Base-by-base conservation (phyloP, 345 rosid genomes). In the Rhodomyrtus tomentosa region DNA sequence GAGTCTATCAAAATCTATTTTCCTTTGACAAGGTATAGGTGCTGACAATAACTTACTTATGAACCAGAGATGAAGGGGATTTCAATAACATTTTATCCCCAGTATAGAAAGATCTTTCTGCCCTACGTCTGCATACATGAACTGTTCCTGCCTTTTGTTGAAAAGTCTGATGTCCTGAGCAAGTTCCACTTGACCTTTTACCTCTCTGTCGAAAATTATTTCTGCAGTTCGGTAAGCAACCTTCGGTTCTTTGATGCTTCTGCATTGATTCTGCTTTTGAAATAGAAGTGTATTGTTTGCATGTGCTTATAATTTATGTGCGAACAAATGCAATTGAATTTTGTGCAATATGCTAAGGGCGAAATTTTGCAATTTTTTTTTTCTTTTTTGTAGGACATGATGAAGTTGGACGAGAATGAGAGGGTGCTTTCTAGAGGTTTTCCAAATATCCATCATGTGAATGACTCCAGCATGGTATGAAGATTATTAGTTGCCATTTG, bases 401-500 rank as follows among this genome's bases (percentile, higher is more conserved):
- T 96, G 98, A 90, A 88, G 81, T 91, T 96, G 89, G 98, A 95
- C 83, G 92, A 94, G 90, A 92, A 88, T 42, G 92, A 94, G 86
- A 89, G 91, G 87, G 91, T 94, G 86, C 94, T 93, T 85, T 92
- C 95, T 80, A 94, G 98, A 91, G 85, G 96, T 80, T 89, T 86
- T 54, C 95, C 98, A 32, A 91, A 89, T 85, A 85, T 93, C 87
- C 98, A 96, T 89, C 98, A 92, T 84, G 95, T 94, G 72, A 91
- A 93, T 84, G 98, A 96, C 79, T 83, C 92, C 58, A 88, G 88
- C 84, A 93, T 93, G 99, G 99, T 96, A 96, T 53, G 72, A 4
- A 29, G 32, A 38, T 14, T 55, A 25, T 49, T n/a, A 83, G 74
- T 38, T 83, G 80, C 83, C 16, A 82, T 51, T 59, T 83, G 50